Evolutionary conservation across 2,329 filamentous ascomycete species (phyloP).

Genomic region (Calonectria ilicicola): DNA sequence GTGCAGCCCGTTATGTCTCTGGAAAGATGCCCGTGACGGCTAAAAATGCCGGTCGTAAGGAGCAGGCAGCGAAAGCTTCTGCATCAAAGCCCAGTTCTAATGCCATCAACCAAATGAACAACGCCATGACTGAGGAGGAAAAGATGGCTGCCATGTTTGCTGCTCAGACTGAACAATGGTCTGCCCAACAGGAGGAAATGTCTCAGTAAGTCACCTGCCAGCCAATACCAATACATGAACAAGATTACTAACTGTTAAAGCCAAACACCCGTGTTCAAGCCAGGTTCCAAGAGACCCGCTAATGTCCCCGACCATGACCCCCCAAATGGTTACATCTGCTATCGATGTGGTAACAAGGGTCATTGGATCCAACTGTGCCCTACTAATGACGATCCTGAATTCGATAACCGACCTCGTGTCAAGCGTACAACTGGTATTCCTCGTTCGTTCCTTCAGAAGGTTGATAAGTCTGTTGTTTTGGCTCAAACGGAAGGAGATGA

Average conservation of each 20-base stretch:
- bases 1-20: slow-evolving; percentile 93
- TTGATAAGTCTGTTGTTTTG: slow-evolving; percentile 87
- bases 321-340: slow-evolving; percentile 94
- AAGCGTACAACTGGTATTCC: slow-evolving; percentile 98
- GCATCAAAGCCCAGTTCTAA: slow-evolving; percentile 67
- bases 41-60: slow-evolving; percentile 80
- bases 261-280: slow-evolving; percentile 72
- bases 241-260: slow-evolving; percentile 55
- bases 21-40: slow-evolving; percentile 94
- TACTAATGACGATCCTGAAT: slow-evolving; percentile 97
- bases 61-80: slow-evolving; percentile 69
- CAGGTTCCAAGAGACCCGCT: slow-evolving; percentile 73
- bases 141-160: slow-evolving; percentile 93
- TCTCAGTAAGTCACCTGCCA: slow-evolving; percentile 71
- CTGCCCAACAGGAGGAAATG: slow-evolving; percentile 92
- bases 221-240: slow-evolving; percentile 13
- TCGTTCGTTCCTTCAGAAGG: slow-evolving; percentile 92
- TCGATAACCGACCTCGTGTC: slow-evolving; percentile 91
- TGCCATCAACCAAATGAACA: slow-evolving; percentile 75
- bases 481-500: slow-evolving; percentile 82
- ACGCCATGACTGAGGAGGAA: slow-evolving; percentile 91
- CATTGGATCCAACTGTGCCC: slow-evolving; percentile 99
- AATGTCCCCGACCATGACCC: slow-evolving; percentile 94
- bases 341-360: slow-evolving; percentile 96
- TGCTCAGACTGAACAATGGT: slow-evolving; percentile 91